Evolutionary conservation across 1,284 basidiomycete genomes (phyloP), one percentile per base, ranked within the genome.

Genomic region (Tylopilus sp.): DNA sequence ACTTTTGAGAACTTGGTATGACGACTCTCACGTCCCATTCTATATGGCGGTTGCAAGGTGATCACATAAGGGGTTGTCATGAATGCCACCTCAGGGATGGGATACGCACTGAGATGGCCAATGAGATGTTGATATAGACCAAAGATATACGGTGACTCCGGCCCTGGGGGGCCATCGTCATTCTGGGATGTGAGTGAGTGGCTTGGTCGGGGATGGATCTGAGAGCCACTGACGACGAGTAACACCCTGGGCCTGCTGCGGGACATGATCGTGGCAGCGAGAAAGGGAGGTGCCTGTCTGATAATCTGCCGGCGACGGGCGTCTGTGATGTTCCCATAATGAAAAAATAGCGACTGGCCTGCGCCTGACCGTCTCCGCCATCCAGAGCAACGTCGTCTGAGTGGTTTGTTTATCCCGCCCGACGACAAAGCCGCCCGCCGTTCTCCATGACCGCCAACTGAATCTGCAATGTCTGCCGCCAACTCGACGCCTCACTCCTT

Each of bases 11-110:
- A 60, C 86, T 87, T 2, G 94, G 94, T 17, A 96, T 75, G 53
- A 96, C 92, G 4, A 97, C 93, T 61, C 85, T 87, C 37, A 97
- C 90, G 60, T 92, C 81, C 89, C 90, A 94, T 6, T 87, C 89
- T 54, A 36, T 85, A 46, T 60, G 41, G 39, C 43, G 17, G 52
- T 29, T 31, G 33, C 52, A 39, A 40, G 37, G 39, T 56, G 49
- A 56, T 37, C 36, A 37, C 31, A 59, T 50, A 28, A 52, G 43
- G 37, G 37, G 31, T 57, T 42, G 44, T 54, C 45, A 43, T 50
- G 56, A 44, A 49, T n/a, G 50, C 40, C 20, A 39, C 17, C 29
- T 28, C 45, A 31, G 37, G 40, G 47, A 35, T 31, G 36, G 22
- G 32, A 26, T 39, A 58, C 68, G 56, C 62, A 88, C 88, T 87